Percentiles rank a stretch among this genome's conserved stretches.
phyloP scores from a whole-genome alignment of 768 basidiomycete species.

The Thelephora aurantiotincta region DNA sequence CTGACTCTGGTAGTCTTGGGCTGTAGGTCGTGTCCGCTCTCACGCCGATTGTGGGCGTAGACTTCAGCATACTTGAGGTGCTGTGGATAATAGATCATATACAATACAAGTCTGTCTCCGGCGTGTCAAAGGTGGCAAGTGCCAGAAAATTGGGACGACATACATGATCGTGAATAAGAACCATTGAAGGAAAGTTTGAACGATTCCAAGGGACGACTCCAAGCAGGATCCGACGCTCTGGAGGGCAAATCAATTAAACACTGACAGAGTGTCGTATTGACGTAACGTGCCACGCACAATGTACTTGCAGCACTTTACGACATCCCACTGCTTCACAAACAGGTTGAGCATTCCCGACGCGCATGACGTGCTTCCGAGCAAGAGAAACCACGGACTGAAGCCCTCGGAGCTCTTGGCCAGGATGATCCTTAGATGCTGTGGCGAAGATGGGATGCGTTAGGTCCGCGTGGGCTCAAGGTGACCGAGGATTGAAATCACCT shows the following conservation, averaged over 20 bases:
- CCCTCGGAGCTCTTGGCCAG: slow-evolving; percentile 68
- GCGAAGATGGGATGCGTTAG: not conserved
- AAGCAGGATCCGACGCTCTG: slow-evolving; percentile 62
- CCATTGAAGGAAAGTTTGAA: slow-evolving; percentile 80
- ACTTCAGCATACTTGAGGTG: slow-evolving; percentile 58
- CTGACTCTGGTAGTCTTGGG: slow-evolving; percentile 34
- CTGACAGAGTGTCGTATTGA: not conserved
- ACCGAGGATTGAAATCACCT: slow-evolving; percentile 30
- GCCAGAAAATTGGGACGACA: slow-evolving; percentile 16
- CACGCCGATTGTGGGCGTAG: slow-evolving; percentile 27
- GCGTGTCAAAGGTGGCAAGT: not conserved
- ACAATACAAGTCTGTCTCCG: slow-evolving; percentile 63
- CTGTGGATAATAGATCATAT: slow-evolving; percentile 82
- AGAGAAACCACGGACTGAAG: slow-evolving; percentile 81
- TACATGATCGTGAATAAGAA: slow-evolving; percentile 73
- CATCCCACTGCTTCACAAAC: slow-evolving; percentile 66
- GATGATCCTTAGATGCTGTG: slow-evolving; percentile 75
- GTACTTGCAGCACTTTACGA: slow-evolving; percentile 67
- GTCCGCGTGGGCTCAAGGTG: slow-evolving; percentile 5
- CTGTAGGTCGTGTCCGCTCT: slow-evolving; percentile 12
- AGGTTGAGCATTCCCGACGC: slow-evolving; percentile 80
- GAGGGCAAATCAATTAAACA: not conserved
- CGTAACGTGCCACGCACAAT: slow-evolving; percentile 35
- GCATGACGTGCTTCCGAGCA: slow-evolving; percentile 77
- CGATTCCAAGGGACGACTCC: slow-evolving; percentile 67